These are phyloP conservation scores for Cucurbita ficifolia DNA, from an alignment of 306 rosid species.

Conservation along the genomic window DNA sequence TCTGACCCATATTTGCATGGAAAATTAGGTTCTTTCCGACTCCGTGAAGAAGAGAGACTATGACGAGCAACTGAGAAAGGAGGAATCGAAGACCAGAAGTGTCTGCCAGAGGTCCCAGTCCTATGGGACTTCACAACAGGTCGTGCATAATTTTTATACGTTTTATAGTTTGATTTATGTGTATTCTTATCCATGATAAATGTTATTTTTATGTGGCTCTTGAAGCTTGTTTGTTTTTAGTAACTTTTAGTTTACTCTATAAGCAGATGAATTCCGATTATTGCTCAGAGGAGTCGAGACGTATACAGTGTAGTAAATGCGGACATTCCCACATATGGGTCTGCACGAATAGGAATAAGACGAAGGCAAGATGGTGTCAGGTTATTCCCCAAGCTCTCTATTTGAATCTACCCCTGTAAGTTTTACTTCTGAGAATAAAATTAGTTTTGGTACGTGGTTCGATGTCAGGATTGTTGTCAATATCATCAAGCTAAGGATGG, in stretches of 20 bases:
- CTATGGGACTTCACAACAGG: conserved; percentile 56
- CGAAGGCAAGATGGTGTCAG: conserved; percentile 99
- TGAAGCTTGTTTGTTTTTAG: background rate
- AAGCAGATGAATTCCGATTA: conserved; percentile 56
- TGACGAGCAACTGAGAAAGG: conserved; percentile 86
- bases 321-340: conserved; percentile 96
- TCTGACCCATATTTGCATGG: conserved; percentile 9
- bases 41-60: conserved; percentile 67
- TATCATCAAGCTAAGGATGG: conserved; percentile 99
- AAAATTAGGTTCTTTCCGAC: conserved; percentile 80
- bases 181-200: background rate
- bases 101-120: conserved; percentile 82
- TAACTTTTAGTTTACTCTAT: conserved; percentile 13
- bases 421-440: conserved; percentile 1
- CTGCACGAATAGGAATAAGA: conserved; percentile 82
- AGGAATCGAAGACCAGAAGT: conserved; percentile 72
- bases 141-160: conserved; percentile 8
- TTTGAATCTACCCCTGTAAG: background rate
- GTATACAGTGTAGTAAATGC: conserved; percentile 92
- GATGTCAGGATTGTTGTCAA: conserved; percentile 84
- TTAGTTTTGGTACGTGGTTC: conserved; percentile 13
- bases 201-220: background rate
- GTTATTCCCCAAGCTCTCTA: conserved; percentile 23
- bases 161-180: background rate
- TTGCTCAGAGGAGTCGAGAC: conserved; percentile 79